These are phyloP conservation scores for Cutaneotrichosporon cutaneum DNA, from an alignment of 1,284 basidiomycete species.

Conservation along the genomic window DNA sequence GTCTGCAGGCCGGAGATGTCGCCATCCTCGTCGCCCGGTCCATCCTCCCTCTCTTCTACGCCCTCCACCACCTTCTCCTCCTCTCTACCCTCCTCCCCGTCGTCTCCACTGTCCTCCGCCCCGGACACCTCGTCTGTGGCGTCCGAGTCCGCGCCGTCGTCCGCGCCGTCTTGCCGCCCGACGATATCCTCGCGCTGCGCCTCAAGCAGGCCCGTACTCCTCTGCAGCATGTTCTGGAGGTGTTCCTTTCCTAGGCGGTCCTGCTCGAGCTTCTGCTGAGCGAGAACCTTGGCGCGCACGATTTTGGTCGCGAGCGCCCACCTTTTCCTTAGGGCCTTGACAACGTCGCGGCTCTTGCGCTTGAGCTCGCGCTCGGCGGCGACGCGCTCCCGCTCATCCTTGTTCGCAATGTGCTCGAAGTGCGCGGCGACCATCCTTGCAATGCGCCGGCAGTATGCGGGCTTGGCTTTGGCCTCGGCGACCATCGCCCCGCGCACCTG, in stretches of 20 bases:
- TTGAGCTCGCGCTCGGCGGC: constrained; percentile 70
- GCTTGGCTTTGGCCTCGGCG: constrained; percentile 49
- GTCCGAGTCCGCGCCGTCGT: constrained; percentile 31
- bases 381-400: constrained; percentile 63
- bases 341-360: constrained; percentile 70
- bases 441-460: constrained; percentile 57
- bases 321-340: constrained; percentile 58
- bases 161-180: constrained; percentile 35
- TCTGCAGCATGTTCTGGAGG: constrained; percentile 83
- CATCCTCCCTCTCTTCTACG: constrained; percentile 14
- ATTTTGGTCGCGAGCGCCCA: constrained; percentile 89
- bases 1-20: constrained; percentile 1
- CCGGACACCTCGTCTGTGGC: constrained; percentile 34
- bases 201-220: constrained; percentile 82
- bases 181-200: constrained; percentile 73
- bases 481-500: constrained; percentile 52
- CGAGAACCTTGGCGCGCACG: constrained; percentile 67
- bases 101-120: constrained; percentile 46
- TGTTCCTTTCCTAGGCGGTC: constrained; percentile 73
- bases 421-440: constrained; percentile 70
- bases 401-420: constrained; percentile 67
- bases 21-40: constrained; percentile 26
- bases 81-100: constrained; percentile 18
- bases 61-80: constrained; percentile 13
- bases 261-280: constrained; percentile 62